Conservation (phyloP, 208 protist species). For the Herpetomonas muscarum region DNA sequence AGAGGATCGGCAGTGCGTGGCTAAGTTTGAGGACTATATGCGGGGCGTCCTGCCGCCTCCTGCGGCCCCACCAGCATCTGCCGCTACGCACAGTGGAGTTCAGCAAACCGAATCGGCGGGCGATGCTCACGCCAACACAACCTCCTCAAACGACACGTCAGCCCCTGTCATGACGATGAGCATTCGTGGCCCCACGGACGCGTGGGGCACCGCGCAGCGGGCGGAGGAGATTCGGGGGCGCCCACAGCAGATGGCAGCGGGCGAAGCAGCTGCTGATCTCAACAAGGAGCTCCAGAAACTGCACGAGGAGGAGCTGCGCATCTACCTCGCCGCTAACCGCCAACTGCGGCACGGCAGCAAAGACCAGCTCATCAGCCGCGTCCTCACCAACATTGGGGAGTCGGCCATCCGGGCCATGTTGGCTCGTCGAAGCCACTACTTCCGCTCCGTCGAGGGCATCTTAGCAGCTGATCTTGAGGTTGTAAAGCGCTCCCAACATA, state of each 20-base stretch:
- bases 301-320: constrained; percentile 87
- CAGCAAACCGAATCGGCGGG: background rate
- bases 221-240: constrained; percentile 48
- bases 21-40: constrained; percentile 86
- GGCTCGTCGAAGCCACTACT: constrained; percentile 74
- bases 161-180: constrained; percentile 57
- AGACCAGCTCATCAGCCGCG: constrained; percentile 57
- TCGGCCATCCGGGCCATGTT: constrained; percentile 75
- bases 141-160: background rate
- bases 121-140: background rate
- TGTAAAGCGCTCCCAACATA: constrained; percentile 18
- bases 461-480: constrained; percentile 65
- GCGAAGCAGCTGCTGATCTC: constrained; percentile 31
- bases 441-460: constrained; percentile 75
- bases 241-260: constrained; percentile 18
- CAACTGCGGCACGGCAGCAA: constrained; percentile 84
- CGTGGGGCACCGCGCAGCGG: constrained; percentile 63
- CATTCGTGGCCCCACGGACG: constrained; percentile 79
- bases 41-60: constrained; percentile 47
- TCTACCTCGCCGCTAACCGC: constrained; percentile 78
- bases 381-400: constrained; percentile 55
- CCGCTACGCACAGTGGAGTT: constrained; percentile 1
- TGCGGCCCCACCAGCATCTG: constrained; percentile 3
- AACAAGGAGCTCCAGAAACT: constrained; percentile 39
- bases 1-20: constrained; percentile 64